Conservation (phyloP, 1,139 yeast species). For the Pichiaceae sp. region DNA sequence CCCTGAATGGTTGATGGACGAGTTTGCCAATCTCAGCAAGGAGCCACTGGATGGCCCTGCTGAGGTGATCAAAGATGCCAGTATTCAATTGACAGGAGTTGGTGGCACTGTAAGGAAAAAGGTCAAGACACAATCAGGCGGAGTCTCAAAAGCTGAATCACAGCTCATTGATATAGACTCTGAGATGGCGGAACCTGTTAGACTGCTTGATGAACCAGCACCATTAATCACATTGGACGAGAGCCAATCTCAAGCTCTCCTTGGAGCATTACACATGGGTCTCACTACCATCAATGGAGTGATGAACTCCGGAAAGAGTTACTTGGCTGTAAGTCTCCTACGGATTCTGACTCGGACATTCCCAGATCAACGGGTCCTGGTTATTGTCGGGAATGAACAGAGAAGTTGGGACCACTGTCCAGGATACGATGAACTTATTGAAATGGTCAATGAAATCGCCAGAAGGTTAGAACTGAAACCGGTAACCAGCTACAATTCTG, state of each 20-base stretch:
- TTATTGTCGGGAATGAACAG: no score
- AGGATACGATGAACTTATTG: no score
- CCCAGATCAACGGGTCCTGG: no score
- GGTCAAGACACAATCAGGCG: no score
- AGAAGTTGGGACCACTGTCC: no score
- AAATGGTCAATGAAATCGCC: no score
- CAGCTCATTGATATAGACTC: not conserved
- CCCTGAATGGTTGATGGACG: not conserved
- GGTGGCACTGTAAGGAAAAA: no score
- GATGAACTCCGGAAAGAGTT: not conserved
- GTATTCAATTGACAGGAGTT: not conserved
- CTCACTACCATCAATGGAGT: not conserved
- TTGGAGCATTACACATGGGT: not conserved
- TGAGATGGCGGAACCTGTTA: not conserved
- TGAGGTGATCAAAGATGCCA: not conserved
- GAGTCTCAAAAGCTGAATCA: no score
- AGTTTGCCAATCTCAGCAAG: not conserved
- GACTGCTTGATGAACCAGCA: not conserved
- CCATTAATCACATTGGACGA: not conserved
- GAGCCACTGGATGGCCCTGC: no score
- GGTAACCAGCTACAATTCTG: no score
- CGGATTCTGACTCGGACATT: not conserved
- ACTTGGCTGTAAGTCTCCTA: not conserved
- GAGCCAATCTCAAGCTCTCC: not conserved
- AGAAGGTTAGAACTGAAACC: no score